Conservation (phyloP, 768 basidiomycete genomes). For the Rhodotorula diobovata region DNA sequence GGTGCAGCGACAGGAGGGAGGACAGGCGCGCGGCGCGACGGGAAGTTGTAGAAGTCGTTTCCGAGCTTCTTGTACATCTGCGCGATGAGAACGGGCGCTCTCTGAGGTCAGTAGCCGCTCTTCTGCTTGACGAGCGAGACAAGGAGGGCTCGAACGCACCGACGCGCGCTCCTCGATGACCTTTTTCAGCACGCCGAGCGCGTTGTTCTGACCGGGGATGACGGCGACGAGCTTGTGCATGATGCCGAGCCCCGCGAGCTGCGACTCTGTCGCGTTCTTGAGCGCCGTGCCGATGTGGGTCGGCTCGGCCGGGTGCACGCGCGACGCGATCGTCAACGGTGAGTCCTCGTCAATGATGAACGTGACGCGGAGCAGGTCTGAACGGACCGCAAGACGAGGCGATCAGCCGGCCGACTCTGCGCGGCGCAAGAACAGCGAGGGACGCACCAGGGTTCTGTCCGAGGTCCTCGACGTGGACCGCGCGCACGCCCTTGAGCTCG, state of each 20-base stretch:
- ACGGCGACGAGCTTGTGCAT: conserved; percentile 1
- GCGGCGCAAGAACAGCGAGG: not conserved
- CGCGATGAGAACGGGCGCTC: too few species aligned
- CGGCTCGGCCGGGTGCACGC: not conserved
- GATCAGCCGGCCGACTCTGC: too few species aligned
- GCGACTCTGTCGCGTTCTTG: not conserved
- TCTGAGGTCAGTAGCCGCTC: not conserved
- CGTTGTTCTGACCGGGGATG: not conserved
- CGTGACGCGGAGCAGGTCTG: conserved; percentile 4
- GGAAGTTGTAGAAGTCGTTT: not conserved
- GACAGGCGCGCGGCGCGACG: not conserved
- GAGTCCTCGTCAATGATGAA: not conserved
- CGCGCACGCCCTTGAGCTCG: not conserved
- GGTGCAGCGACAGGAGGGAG: not conserved
- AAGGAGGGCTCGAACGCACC: not conserved
- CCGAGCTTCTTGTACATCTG: not conserved
- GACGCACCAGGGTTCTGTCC: not conserved
- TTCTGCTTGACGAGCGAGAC: too few species aligned
- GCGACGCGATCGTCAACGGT: not conserved
- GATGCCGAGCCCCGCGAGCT: not conserved
- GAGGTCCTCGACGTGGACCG: not conserved
- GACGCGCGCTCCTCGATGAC: not conserved
- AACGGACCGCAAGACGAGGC: too few species aligned
- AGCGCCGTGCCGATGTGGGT: not conserved
- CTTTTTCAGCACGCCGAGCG: not conserved